Percentiles rank a stretch among this genome's conserved stretches.
Evolutionary conservation across 2,329 filamentous ascomycete species (phyloP).

Genomic region (Colletotrichum neosansevieriae): DNA sequence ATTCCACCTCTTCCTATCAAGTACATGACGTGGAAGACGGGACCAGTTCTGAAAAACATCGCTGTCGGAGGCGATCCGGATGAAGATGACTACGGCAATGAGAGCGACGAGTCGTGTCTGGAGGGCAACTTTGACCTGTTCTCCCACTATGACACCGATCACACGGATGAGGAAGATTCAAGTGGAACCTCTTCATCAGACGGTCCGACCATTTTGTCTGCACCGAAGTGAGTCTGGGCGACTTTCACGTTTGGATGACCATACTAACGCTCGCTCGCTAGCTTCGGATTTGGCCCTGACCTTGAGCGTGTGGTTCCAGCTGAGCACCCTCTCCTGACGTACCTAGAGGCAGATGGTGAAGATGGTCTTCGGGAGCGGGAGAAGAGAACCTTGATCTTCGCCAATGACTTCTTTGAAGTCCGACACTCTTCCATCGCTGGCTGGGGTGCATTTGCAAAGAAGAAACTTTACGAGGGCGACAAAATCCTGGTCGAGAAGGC

Average conservation of each 20-base stretch:
- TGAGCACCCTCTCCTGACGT: background rate
- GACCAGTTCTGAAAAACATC: background rate
- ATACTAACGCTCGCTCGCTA: background rate
- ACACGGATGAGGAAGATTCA: background rate
- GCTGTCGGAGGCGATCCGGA: background rate
- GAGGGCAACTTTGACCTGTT: background rate
- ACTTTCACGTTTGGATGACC: background rate
- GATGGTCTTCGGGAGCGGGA: background rate
- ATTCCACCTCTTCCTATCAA: background rate
- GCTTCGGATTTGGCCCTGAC: rapidly evolving
- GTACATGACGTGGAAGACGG: conserved; percentile 29
- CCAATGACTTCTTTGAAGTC: conserved; percentile 57
- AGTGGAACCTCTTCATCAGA: background rate
- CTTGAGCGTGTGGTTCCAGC: background rate
- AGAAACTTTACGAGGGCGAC: conserved; percentile 52
- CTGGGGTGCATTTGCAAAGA: conserved; percentile 60
- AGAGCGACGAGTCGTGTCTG: rapidly evolving
- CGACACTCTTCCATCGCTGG: conserved; percentile 56
- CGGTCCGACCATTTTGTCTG: background rate
- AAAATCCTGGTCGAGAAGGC: conserved; percentile 60
- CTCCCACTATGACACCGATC: background rate
- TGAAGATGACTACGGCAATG: background rate
- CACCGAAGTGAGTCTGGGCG: background rate
- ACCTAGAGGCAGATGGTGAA: background rate
- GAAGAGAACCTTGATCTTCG: conserved; percentile 42